phyloP scores from a whole-genome alignment of 2,329 filamentous ascomycete genomes.

The Neonectria coccinea region DNA sequence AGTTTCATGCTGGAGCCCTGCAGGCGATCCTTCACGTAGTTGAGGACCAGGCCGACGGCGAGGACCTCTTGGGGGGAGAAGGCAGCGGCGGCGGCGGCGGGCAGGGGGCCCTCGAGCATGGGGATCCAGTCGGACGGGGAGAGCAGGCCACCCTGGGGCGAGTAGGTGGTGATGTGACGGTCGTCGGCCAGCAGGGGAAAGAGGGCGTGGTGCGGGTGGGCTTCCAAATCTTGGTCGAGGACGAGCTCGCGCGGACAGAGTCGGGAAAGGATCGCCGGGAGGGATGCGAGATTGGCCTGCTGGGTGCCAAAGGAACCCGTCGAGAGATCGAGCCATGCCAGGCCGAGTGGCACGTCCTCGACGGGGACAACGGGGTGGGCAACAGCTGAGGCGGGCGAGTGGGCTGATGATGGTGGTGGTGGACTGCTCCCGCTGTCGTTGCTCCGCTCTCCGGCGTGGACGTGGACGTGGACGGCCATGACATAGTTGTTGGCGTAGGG shows the following conservation, averaged over 20 bases:
- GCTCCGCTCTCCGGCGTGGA: constrained; percentile 51
- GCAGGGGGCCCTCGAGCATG: constrained; percentile 81
- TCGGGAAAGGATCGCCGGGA: constrained; percentile 85
- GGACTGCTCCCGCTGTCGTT: too few relatives aligned
- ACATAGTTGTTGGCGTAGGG: constrained; percentile 94
- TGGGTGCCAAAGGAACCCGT: constrained; percentile 96
- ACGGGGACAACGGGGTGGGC: constrained; percentile 7
- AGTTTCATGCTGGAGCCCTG: constrained; percentile 83
- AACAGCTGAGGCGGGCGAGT: constrained; percentile 39
- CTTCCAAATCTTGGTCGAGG: constrained; percentile 72
- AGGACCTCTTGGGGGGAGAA: constrained; percentile 78
- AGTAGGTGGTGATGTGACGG: constrained; percentile 80
- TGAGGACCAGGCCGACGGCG: constrained; percentile 83
- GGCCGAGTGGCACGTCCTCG: constrained; percentile 66
- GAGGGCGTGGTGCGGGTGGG: constrained; percentile 70
- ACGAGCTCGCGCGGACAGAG: constrained; percentile 89
- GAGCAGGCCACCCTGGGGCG: constrained; percentile 60
- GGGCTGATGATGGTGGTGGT: constrained; percentile 36
- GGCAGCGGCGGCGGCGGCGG: constrained; percentile 59
- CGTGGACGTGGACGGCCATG: constrained; percentile 83
- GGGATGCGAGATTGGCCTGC: constrained; percentile 72
- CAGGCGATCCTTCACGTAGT: constrained; percentile 84
- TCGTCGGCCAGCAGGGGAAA: constrained; percentile 79
- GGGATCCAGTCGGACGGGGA: constrained; percentile 75
- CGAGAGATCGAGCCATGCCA: constrained; percentile 95